Evolutionary conservation across 2,329 filamentous ascomycete genomes (phyloP).

Genomic region (Dothideomycetidae sp.): DNA sequence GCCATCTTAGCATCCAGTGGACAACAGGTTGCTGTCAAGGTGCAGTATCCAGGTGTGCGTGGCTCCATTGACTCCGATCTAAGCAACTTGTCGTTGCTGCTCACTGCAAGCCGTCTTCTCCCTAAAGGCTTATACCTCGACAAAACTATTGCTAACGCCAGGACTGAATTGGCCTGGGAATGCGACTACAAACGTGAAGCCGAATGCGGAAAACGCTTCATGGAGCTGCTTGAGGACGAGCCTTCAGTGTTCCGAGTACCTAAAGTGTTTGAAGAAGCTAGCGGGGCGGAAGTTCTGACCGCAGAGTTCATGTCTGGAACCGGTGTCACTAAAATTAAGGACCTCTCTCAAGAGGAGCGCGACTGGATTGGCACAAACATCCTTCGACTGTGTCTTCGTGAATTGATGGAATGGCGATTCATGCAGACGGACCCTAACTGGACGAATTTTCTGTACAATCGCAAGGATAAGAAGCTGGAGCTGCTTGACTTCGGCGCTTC

Average conservation of each 20-base stretch:
- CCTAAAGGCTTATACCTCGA: slow-evolving; percentile 88
- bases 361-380: slow-evolving; percentile 97
- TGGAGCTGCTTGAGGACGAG: slow-evolving; percentile 60
- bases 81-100: slow-evolving; percentile 78
- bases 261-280: slow-evolving; percentile 61
- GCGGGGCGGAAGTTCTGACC: slow-evolving; percentile 73
- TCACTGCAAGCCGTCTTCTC: slow-evolving; percentile 78
- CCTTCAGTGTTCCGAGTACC: slow-evolving; percentile 65
- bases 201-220: slow-evolving; percentile 62
- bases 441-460: slow-evolving; percentile 95
- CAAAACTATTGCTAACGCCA: slow-evolving; percentile 92
- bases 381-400: slow-evolving; percentile 76
- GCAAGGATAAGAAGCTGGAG: slow-evolving; percentile 50
- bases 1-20: slow-evolving; percentile 64
- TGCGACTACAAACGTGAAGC: slow-evolving; percentile 91
- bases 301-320: slow-evolving; percentile 83
- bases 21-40: slow-evolving; percentile 76
- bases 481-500: slow-evolving; percentile 92
- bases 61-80: slow-evolving; percentile 94
- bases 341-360: slow-evolving; percentile 66
- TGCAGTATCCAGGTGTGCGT: slow-evolving; percentile 93
- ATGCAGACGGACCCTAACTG: slow-evolving; percentile 99
- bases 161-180: slow-evolving; percentile 87
- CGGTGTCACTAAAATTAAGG: slow-evolving; percentile 62
- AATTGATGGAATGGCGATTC: slow-evolving; percentile 87